Evolutionary conservation across 768 basidiomycete genomes (phyloP), one percentile per base, ranked within the genome.

Genomic region (Tephrocybe rancida): DNA sequence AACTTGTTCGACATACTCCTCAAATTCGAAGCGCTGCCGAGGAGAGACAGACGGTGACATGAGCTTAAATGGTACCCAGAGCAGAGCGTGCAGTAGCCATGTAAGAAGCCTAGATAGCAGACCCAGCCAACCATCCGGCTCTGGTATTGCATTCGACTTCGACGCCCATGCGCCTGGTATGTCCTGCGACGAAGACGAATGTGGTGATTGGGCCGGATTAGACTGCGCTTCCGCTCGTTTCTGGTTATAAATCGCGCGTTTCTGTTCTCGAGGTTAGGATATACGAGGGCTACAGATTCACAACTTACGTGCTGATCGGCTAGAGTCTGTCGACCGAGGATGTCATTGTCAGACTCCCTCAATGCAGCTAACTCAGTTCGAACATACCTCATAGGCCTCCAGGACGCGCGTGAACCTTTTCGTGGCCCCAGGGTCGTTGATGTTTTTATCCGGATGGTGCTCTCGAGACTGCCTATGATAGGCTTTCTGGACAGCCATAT

Each of bases 381-480:
- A 21, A 39, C 25, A 18, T n/a, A 61, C 89, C 75, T 92, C 89
- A 61, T 90, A 92, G 2, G 91, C 91, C 56, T 88, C 84, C 58
- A 90, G 86, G 2, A 93, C 73, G 18, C 76, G 72, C 0, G 84
- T 82, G 60, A 92, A 93, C 18, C 85, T 73, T 59, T 80, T 73
- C 0, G 87, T 90, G 0, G 91, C 81, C 19, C 77, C 87, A 42
- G 86, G 85, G 54, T 90, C 82, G 55, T 84, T 73, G 18, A 81
- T 75, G 63, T 92, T 92, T 69, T 91, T 83, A 68, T 87, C 86
- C 0, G 85, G 85, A 63, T 87, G 83, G 62, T 84, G 80, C 42
- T 85, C 68, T 29, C 88, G 78, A 7, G 87, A 86, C 10, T 84
- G 80, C 59, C 75, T 82, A 44, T 85, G 73, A 65, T 86, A 89